phyloP scores from a whole-genome alignment of 163 green algal species.

The Scenedesmus sp. region DNA sequence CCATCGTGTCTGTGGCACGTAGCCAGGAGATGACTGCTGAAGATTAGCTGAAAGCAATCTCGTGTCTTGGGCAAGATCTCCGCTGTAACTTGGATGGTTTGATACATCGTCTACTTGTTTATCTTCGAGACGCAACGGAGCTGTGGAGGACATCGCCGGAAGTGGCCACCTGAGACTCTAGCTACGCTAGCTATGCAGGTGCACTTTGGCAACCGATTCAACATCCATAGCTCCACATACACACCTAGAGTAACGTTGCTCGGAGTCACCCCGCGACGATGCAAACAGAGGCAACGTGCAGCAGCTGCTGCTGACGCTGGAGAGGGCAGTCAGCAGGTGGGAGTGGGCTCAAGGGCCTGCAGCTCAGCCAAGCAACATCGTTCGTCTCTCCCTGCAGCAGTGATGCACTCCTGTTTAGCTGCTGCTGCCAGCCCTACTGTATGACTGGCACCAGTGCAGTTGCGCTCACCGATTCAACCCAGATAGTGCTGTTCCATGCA shows the following conservation, averaged over 20 bases:
- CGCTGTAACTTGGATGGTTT: too few species aligned
- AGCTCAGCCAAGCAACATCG: not conserved
- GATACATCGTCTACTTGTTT: too few species aligned
- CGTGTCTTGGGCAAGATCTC: too few species aligned
- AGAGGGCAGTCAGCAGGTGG: not conserved
- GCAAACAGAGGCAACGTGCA: not conserved
- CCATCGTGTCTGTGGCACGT: too few species aligned
- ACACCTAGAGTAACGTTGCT: not conserved
- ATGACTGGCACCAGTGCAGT: not conserved
- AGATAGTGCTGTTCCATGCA: not conserved
- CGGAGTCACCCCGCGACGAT: not conserved
- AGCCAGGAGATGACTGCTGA: too few species aligned
- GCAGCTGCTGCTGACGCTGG: not conserved
- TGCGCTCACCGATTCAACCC: not conserved
- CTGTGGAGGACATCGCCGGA: not conserved
- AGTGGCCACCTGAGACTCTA: not conserved
- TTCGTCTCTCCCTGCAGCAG: not conserved
- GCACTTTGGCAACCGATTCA: not conserved
- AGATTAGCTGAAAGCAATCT: too few species aligned
- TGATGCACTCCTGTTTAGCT: not conserved
- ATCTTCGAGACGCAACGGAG: not conserved
- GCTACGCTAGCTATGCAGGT: not conserved
- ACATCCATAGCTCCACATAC: not conserved
- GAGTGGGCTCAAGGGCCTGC: not conserved
- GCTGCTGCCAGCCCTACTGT: not conserved